These are phyloP conservation scores for Penicillium taxi DNA, from an alignment of 495 filamentous ascomycete species.

Conservation along the genomic window DNA sequence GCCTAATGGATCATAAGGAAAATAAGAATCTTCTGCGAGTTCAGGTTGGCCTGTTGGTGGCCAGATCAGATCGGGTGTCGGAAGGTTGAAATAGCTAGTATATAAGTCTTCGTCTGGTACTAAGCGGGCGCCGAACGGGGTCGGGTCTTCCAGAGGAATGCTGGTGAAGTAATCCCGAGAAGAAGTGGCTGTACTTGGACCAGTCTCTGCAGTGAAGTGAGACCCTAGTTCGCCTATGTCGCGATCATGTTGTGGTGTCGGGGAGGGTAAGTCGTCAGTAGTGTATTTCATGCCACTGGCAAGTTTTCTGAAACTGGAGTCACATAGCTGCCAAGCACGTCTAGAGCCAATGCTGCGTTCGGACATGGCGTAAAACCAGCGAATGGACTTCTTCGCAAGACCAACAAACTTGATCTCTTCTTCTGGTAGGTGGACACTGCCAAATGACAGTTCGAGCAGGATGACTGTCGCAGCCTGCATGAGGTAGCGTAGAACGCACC, in stretches of 20 bases:
- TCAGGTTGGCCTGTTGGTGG: conserved; percentile 3
- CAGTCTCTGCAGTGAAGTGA: neutral
- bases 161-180: conserved; percentile 9
- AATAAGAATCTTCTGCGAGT: conserved; percentile 24
- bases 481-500: conserved; percentile 55
- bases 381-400: conserved; percentile 46
- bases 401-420: conserved; percentile 39
- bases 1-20: conserved; percentile 38
- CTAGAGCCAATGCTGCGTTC: conserved; percentile 42
- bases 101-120: conserved; percentile 8
- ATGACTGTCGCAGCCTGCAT: conserved; percentile 55
- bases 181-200: neutral
- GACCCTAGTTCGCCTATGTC: neutral
- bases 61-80: conserved; percentile 9
- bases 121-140: conserved; percentile 6
- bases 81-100: conserved; percentile 14
- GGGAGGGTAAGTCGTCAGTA: conserved; percentile 26
- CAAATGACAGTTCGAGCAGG: conserved; percentile 54
- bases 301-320: conserved; percentile 15
- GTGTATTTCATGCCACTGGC: conserved; percentile 30
- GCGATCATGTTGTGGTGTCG: conserved; percentile 9
- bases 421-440: conserved; percentile 44
- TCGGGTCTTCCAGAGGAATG: conserved; percentile 8
- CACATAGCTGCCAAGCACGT: conserved; percentile 44
- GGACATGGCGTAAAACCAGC: conserved; percentile 50